Conservation (phyloP, 169 alveolate species). For the Plasmodium fragile region DNA sequence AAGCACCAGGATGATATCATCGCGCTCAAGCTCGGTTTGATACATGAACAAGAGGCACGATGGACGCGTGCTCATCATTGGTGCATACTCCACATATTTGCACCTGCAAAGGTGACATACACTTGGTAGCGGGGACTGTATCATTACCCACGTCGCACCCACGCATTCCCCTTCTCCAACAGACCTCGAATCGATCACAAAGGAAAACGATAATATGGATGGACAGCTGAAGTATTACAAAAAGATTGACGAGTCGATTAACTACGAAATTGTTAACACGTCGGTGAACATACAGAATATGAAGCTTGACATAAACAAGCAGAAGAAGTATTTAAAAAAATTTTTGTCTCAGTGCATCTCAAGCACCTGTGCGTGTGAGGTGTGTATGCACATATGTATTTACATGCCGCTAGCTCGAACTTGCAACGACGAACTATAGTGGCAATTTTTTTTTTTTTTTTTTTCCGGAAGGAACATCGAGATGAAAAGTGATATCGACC, state of each 20-base stretch:
- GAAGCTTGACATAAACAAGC: conserved; percentile 32
- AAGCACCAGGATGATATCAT: conserved; percentile 50
- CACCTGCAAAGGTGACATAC: neutral
- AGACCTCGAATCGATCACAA: conserved; percentile 57
- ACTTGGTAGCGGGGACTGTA: neutral
- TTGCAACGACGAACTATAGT: neutral
- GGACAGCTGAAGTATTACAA: conserved; percentile 44
- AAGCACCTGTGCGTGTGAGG: neutral
- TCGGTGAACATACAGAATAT: conserved; percentile 54
- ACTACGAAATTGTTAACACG: conserved; percentile 23
- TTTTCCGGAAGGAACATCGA: conserved; percentile 36
- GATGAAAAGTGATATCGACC: conserved; percentile 34
- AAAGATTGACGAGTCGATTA: conserved; percentile 32
- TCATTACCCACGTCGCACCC: neutral
- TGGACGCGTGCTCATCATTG: neutral
- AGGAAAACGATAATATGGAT: conserved; percentile 52
- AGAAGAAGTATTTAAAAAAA: conserved; percentile 28
- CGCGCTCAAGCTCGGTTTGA: conserved; percentile 21
- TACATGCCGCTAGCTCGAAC: neutral
- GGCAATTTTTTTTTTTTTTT: neutral
- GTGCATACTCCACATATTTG: neutral
- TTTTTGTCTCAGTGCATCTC: neutral
- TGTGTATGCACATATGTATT: neutral
- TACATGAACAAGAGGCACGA: neutral
- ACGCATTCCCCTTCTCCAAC: neutral